Evolutionary conservation across 768 basidiomycete species (phyloP).

Genomic region (Collybia sp.): DNA sequence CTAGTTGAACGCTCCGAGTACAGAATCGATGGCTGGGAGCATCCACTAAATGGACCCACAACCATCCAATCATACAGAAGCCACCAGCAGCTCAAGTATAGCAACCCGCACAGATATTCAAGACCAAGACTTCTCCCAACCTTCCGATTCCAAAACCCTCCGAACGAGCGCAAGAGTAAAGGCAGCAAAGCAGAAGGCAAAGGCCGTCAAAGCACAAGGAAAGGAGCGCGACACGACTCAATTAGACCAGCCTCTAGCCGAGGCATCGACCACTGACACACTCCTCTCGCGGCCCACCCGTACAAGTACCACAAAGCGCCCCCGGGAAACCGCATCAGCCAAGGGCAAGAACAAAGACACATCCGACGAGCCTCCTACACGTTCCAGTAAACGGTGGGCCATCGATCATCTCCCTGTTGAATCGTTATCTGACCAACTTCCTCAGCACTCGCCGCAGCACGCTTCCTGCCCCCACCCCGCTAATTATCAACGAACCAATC

Average conservation of each 20-base stretch:
- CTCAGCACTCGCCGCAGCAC: slow-evolving; percentile 59
- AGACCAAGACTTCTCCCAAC: slow-evolving; percentile 33
- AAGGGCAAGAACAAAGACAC: slow-evolving; percentile 67
- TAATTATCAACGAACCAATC: slow-evolving; percentile 72
- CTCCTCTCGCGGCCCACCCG: slow-evolving; percentile 38
- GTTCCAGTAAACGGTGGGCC: slow-evolving; percentile 61
- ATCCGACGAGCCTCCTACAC: slow-evolving; percentile 42
- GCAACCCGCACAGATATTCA: slow-evolving; percentile 35
- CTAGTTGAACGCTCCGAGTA: slow-evolving; percentile 30
- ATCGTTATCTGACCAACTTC: slow-evolving; percentile 23
- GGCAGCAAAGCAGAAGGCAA: slow-evolving; percentile 68
- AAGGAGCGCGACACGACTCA: slow-evolving; percentile 45
- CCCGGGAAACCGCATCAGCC: slow-evolving; percentile 40
- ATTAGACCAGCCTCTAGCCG: slow-evolving; percentile 25
- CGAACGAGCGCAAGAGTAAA: slow-evolving; percentile 77
- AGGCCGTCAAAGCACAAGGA: slow-evolving; percentile 43
- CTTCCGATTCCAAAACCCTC: slow-evolving; percentile 51
- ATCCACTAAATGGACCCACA: slow-evolving; percentile 91
- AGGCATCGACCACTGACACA: slow-evolving; percentile 26
- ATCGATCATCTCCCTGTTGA: slow-evolving; percentile 18
- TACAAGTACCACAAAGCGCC: slow-evolving; percentile 41
- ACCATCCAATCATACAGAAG: slow-evolving; percentile 67
- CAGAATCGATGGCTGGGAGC: slow-evolving; percentile 81
- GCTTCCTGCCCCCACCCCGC: slow-evolving; percentile 30
- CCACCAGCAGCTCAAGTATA: slow-evolving; percentile 64